These are phyloP conservation scores for Yueomyces sinensis DNA, from an alignment of 805 yeast species.

Conservation along the genomic window DNA sequence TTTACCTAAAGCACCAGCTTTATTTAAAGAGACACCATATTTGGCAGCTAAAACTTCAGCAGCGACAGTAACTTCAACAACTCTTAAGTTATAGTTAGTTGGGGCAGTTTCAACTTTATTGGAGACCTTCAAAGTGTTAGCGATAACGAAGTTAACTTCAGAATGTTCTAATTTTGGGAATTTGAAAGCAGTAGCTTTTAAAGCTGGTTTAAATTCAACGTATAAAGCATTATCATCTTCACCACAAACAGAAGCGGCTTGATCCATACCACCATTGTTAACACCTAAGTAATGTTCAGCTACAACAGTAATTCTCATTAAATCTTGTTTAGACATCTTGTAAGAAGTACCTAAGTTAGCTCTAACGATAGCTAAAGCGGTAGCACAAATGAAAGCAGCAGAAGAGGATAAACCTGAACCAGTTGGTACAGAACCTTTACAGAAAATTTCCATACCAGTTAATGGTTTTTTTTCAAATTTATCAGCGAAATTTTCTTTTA, in stretches of 20 bases:
- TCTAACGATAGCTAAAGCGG: constrained; percentile 42
- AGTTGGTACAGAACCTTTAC: constrained; percentile 57
- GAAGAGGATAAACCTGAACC: constrained; percentile 63
- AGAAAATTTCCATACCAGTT: constrained; percentile 37
- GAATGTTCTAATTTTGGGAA: constrained; percentile 36
- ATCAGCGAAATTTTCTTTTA: constrained; percentile 22
- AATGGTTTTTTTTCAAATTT: constrained; percentile 20
- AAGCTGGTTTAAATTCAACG: constrained; percentile 46
- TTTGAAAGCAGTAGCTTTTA: constrained; percentile 39
- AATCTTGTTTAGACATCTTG: constrained; percentile 34
- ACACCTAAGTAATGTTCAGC: constrained; percentile 65
- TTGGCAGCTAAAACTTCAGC: constrained; percentile 42
- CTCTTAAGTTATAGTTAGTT: constrained; percentile 52
- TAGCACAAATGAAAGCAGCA: constrained; percentile 59
- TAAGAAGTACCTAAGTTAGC: constrained; percentile 32
- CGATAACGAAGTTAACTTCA: constrained; percentile 41
- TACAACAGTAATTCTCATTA: constrained; percentile 47
- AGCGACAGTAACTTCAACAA: constrained; percentile 56
- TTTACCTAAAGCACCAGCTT: constrained; percentile 19
- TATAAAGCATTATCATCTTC: constrained; percentile 42
- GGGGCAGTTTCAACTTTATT: constrained; percentile 64
- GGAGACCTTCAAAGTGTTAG: constrained; percentile 49
- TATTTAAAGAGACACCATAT: constrained; percentile 27
- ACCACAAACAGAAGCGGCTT: constrained; percentile 59
- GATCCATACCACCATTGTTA: constrained; percentile 74